Percentiles rank a stretch among this genome's conserved stretches.
Evolutionary conservation across 768 basidiomycete species (phyloP).

Genomic region (Sporobolomyces pararoseus): DNA sequence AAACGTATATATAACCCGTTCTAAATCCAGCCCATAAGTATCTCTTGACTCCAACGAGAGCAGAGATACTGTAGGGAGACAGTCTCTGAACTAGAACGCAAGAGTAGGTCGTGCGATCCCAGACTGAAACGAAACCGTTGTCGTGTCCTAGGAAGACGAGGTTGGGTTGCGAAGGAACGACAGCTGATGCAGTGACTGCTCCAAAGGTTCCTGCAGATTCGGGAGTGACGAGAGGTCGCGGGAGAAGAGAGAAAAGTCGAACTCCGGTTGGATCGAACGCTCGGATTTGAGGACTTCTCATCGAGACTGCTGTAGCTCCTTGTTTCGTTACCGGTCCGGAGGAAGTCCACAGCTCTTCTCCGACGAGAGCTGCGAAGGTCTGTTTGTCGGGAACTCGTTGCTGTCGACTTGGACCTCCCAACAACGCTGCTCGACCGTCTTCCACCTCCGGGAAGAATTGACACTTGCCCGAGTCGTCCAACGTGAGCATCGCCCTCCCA

Average conservation of each 20-base stretch:
- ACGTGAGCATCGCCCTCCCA: constrained; percentile 65
- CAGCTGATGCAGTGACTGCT: constrained; percentile 72
- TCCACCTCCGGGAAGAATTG: constrained; percentile 58
- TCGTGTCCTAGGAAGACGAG: constrained; percentile 84
- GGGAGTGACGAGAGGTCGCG: constrained; percentile 53
- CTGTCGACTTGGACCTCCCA: constrained; percentile 31
- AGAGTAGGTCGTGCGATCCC: constrained; percentile 52
- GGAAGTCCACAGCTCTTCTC: constrained; percentile 79
- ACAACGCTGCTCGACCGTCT: constrained; percentile 11
- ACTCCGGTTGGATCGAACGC: constrained; percentile 61
- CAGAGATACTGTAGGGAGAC: constrained; percentile 70
- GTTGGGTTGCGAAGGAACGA: constrained; percentile 65
- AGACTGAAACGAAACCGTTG: constrained; percentile 81
- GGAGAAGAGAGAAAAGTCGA: constrained; percentile 23
- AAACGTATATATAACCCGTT: constrained; percentile 75
- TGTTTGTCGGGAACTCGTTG: constrained; percentile 70
- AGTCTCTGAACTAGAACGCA: constrained; percentile 39
- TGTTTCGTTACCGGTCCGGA: constrained; percentile 49
- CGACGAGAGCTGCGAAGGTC: constrained; percentile 70
- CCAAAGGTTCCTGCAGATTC: constrained; percentile 72
- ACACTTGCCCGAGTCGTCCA: constrained; percentile 82
- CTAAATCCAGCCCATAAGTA: constrained; percentile 82
- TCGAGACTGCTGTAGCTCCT: constrained; percentile 51
- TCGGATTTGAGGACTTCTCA: constrained; percentile 57
- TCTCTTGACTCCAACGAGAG: constrained; percentile 76